Evolutionary conservation across 1,284 basidiomycete genomes (phyloP).

Genomic region (Cystobasidiaceae sp.): DNA sequence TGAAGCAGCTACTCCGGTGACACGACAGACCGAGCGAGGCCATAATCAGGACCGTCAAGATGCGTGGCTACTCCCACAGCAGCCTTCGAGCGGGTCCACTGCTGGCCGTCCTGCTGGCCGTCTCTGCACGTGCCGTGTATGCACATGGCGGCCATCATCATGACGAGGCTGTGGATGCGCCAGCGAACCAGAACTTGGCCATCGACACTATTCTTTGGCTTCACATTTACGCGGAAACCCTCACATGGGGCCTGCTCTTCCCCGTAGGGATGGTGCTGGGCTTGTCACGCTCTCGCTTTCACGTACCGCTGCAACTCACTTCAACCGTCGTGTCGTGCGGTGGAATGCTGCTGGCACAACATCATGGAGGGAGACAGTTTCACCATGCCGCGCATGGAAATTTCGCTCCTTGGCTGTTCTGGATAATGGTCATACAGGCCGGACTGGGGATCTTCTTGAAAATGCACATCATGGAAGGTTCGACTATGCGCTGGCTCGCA

Average conservation of each 20-base stretch:
- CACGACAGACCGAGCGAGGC: too few relatives aligned
- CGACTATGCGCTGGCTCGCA: conserved; percentile 65
- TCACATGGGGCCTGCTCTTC: conserved; percentile 39
- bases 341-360: conserved; percentile 37
- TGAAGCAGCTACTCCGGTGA: too few relatives aligned
- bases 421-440: conserved; percentile 54
- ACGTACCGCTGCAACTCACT: conserved; percentile 37
- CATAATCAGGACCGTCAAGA: too few relatives aligned
- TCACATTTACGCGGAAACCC: conserved; percentile 38
- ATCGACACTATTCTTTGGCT: conserved; percentile 34
- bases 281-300: conserved; percentile 35
- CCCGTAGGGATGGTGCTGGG: conserved; percentile 41
- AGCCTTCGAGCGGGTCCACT: too few relatives aligned
- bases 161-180: neutral
- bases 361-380: conserved; percentile 38
- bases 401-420: conserved; percentile 34
- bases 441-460: conserved; percentile 82
- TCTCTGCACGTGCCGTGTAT: neutral
- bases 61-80: too few relatives aligned
- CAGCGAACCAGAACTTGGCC: neutral
- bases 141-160: conserved; percentile 6
- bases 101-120: neutral
- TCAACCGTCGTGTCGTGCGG: conserved; percentile 31
- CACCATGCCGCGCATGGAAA: conserved; percentile 38
- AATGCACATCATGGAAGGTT: conserved; percentile 74